A percentile compares a stretch with the other conserved stretches of the same genome.
Conservation (phyloP, 176 grass and related monocot genomes). For the Zizania latifolia region DNA sequence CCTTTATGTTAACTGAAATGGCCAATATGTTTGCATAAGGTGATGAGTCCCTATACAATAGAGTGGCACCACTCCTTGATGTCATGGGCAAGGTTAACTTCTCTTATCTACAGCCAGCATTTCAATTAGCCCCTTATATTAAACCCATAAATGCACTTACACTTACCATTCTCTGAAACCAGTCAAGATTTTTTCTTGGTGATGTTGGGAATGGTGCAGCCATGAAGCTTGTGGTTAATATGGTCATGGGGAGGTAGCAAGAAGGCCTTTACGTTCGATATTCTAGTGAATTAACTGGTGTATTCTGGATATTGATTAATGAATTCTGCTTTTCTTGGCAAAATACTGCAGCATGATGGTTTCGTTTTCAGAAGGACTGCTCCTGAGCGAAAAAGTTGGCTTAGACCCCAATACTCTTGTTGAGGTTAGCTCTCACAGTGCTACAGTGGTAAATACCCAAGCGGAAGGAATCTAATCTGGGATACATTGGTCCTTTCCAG, state of each 20-base stretch:
- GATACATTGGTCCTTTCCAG: conserved; percentile 36
- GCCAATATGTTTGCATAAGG: conserved; percentile 34
- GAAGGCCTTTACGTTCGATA: conserved; percentile 16
- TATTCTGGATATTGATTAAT: background rate
- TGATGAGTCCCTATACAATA: conserved; percentile 66
- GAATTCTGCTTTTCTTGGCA: conserved; percentile 12
- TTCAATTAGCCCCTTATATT: background rate
- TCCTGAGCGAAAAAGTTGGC: conserved; percentile 75
- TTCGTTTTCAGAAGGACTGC: conserved; percentile 81
- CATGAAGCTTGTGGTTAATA: conserved; percentile 97
- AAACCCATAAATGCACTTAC: conserved; percentile 5
- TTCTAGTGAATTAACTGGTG: background rate
- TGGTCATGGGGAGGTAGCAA: conserved; percentile 88
- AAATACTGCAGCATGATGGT: conserved; percentile 83
- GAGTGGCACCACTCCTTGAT: conserved; percentile 65
- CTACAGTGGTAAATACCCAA: background rate
- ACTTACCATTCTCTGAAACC: conserved; percentile 24
- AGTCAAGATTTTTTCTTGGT: conserved; percentile 83
- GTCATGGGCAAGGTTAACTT: conserved; percentile 77
- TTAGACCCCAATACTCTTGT: conserved; percentile 72
- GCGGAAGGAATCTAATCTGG: conserved; percentile 7
- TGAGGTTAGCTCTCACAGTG: conserved; percentile 46
- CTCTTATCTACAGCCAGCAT: background rate
- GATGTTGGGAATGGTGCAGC: conserved; percentile 83
- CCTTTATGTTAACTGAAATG: conserved; percentile 26